A percentile compares a stretch with the other conserved stretches of the same genome.
phyloP scores from a whole-genome alignment of 1,284 basidiomycete genomes.

The Melampsora americana region DNA sequence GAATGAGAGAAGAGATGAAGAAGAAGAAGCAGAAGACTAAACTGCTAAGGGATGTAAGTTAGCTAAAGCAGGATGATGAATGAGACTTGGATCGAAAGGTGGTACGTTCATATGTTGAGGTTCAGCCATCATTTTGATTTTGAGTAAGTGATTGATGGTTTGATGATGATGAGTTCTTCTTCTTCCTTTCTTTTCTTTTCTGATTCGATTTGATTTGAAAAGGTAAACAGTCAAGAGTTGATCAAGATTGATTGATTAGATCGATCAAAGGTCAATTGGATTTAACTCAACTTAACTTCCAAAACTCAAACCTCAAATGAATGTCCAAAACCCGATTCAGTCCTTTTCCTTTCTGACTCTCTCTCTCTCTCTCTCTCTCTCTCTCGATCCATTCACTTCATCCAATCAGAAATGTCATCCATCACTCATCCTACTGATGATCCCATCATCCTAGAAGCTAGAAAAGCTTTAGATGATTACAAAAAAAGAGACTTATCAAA shows the following conservation, averaged over 20 bases:
- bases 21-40: neutral
- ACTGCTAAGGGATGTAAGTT: conserved; percentile 39
- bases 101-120: conserved; percentile 32
- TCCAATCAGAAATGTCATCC: neutral
- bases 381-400: neutral
- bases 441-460: neutral
- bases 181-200: too few relatives aligned
- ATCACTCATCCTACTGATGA: neutral
- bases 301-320: neutral
- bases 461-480: conserved; percentile 1
- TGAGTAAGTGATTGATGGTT: neutral
- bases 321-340: neutral
- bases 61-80: conserved; percentile 34
- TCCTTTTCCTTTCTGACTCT: too few relatives aligned
- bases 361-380: neutral
- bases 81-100: conserved; percentile 34
- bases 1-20: neutral
- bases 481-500: conserved; percentile 5
- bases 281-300: neutral
- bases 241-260: too few relatives aligned
- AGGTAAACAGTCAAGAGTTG: too few relatives aligned
- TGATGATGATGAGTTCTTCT: too few relatives aligned
- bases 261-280: neutral
- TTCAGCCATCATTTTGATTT: conserved; percentile 39
- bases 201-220: too few relatives aligned